These are phyloP conservation scores for Mrakiaceae sp. DNA, from an alignment of 1,284 basidiomycete genomes.

Conservation along the genomic window DNA sequence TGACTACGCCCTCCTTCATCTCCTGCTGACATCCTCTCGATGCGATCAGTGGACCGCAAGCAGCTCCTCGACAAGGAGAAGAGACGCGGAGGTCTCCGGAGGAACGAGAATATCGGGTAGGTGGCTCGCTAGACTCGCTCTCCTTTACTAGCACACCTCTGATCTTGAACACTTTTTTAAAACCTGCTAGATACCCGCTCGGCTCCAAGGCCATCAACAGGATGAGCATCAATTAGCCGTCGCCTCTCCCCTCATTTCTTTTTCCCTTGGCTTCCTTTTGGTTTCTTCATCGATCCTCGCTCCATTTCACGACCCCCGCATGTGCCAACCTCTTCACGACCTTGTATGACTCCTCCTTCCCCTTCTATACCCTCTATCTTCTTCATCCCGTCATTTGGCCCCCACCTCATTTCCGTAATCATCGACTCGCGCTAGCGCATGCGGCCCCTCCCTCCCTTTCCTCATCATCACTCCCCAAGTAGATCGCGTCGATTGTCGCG, in stretches of 20 bases:
- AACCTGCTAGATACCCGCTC: too few relatives aligned
- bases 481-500: too few relatives aligned
- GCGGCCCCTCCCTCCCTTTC: too few relatives aligned
- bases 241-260: not conserved
- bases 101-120: not conserved
- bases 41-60: constrained; percentile 5
- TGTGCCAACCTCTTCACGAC: not conserved
- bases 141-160: not conserved
- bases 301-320: not conserved
- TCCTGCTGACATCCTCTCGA: not conserved
- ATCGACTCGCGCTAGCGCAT: not conserved
- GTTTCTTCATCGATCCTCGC: not conserved
- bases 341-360: too few relatives aligned
- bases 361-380: not conserved
- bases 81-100: not conserved
- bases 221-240: not conserved
- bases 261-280: not conserved
- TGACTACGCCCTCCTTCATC: too few relatives aligned
- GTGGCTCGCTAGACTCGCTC: not conserved
- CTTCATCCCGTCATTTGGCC: not conserved
- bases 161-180: not conserved
- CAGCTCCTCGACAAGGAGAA: not conserved
- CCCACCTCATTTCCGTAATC: not conserved
- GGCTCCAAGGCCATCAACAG: not conserved
- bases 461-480: too few relatives aligned